Evolutionary conservation across 2,329 filamentous ascomycete genomes (phyloP).

Genomic region (Hypoxylon sp.): DNA sequence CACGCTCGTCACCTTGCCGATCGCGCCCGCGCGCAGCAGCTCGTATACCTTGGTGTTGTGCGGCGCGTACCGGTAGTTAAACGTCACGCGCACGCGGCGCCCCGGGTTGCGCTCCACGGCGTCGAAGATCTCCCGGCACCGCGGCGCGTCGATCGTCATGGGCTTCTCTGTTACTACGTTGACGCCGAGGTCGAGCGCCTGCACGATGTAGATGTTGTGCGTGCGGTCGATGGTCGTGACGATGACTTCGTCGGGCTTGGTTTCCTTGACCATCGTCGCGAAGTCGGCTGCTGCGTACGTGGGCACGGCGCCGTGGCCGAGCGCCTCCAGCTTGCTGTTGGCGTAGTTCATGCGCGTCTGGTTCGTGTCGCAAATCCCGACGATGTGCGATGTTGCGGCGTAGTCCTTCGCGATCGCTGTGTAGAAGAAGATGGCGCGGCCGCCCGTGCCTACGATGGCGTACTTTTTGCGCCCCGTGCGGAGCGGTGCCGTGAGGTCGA

Average conservation of each 20-base stretch:
- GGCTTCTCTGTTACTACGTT: slow-evolving; percentile 76
- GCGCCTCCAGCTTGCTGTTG: slow-evolving; percentile 62
- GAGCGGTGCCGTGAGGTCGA: slow-evolving; percentile 30
- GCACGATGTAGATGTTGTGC: slow-evolving; percentile 72
- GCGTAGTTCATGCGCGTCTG: slow-evolving; percentile 72
- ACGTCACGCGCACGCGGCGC: slow-evolving; percentile 68
- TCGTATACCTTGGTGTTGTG: slow-evolving; percentile 74
- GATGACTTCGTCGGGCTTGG: slow-evolving; percentile 72
- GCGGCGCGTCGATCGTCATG: slow-evolving; percentile 73
- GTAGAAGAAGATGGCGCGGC: slow-evolving; percentile 74
- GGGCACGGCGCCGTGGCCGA: slow-evolving; percentile 66
- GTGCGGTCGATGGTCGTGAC: slow-evolving; percentile 75
- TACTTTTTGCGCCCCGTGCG: slow-evolving; percentile 60
- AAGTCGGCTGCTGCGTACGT: slow-evolving; percentile 70
- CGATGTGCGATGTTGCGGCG: slow-evolving; percentile 64
- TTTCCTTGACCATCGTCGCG: slow-evolving; percentile 70
- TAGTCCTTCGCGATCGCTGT: slow-evolving; percentile 70
- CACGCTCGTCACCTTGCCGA: slow-evolving; percentile 70
- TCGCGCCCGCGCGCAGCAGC: slow-evolving; percentile 67
- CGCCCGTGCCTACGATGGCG: slow-evolving; percentile 71
- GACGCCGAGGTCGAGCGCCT: slow-evolving; percentile 71
- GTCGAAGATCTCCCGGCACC: slow-evolving; percentile 69
- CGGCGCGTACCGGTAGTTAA: slow-evolving; percentile 77
- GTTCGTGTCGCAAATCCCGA: slow-evolving; percentile 73
- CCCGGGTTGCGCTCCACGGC: slow-evolving; percentile 65